A percentile compares a stretch with the other conserved stretches of the same genome.
Evolutionary conservation across 805 yeast species (phyloP).

Genomic region (Candida schatavii): DNA sequence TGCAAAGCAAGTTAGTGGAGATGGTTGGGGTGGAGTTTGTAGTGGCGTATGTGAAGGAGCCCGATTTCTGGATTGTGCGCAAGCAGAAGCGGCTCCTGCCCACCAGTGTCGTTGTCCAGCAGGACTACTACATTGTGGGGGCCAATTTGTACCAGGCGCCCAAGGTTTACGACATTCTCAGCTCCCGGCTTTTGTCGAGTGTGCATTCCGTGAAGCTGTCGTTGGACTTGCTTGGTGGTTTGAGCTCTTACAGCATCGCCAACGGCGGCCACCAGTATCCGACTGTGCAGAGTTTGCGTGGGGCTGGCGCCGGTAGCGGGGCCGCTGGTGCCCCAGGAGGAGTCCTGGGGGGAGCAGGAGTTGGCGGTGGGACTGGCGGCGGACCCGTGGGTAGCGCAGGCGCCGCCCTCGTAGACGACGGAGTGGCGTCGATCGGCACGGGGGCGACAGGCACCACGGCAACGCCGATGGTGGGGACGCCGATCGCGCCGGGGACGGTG

Average conservation of each 20-base stretch:
- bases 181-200: slow-evolving; percentile 57
- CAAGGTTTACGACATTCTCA: slow-evolving; percentile 62
- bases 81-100: slow-evolving; percentile 69
- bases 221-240: slow-evolving; percentile 28
- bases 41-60: slow-evolving; percentile 72
- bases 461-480: slow-evolving; percentile 4
- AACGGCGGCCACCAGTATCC: slow-evolving; percentile 36
- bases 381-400: too few relatives aligned
- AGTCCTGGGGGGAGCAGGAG: slow-evolving; percentile 1
- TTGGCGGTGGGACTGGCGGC: not conserved
- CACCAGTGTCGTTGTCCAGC: slow-evolving; percentile 49
- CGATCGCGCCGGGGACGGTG: not conserved
- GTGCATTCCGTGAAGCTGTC: slow-evolving; percentile 34
- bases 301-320: not conserved
- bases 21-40: slow-evolving; percentile 88
- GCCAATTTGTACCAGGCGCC: slow-evolving; percentile 94
- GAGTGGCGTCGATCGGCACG: slow-evolving; percentile 10
- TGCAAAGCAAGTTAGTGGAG: slow-evolving; percentile 60
- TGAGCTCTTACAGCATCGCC: slow-evolving; percentile 30
- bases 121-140: slow-evolving; percentile 86
- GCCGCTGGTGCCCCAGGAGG: not conserved
- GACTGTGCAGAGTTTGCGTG: slow-evolving; percentile 9
- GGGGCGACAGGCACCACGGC: slow-evolving; percentile 11
- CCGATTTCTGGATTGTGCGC: slow-evolving; percentile 88
- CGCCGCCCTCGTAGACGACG: not conserved